Evolutionary conservation across 176 grass and related monocot genomes (phyloP), one percentile per base, ranked within the genome.

Genomic region (Phoenix dactylifera): DNA sequence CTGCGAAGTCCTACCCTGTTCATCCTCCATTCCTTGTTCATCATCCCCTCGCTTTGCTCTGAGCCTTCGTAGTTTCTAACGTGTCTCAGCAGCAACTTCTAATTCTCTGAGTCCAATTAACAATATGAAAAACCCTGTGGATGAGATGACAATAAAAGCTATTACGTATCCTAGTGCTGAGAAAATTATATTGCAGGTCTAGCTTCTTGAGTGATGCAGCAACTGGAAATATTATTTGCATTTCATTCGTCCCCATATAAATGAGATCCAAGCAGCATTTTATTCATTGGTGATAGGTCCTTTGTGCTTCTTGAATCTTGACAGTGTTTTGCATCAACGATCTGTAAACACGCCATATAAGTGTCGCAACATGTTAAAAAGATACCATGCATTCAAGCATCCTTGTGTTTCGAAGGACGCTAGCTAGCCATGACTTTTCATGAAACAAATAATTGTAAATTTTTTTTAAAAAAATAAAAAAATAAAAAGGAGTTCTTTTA

Each of bases 1-100:
- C 75, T 90, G 92, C 54, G 92, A 77, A 58, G 91, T 72, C 35
- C 87, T 60, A 14, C 87, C 92, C 48, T 91, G 72, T 64, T 97
- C 92, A 66, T 85, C 82, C 79, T 91, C 81, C 66, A 78, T 4
- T 49, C 83, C 86, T 49, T 78, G 80, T 23, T 91, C 87, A 64
- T 91, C 92, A 12, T 75, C 92, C 24, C 92, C 92, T 76, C 92
- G 81, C 69, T 97, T 84, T 69, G 91, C 62, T 83, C 92, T 75
- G 64, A 97, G 78, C 60, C 78, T 83, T 50, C 71, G 72, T 50
- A 97, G 75, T 73, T 74, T 87, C 92, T 91, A 91, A 70, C 87
- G 88, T 57, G 87, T 91, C 50, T 85, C 69, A 9, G 83, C 78
- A 26, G 91, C 92, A 75, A 97, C 70, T 49, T 57, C 70, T 32